Evolutionary conservation across 495 filamentous ascomycete genomes (phyloP).

Genomic region (Penicillium verhagenii): DNA sequence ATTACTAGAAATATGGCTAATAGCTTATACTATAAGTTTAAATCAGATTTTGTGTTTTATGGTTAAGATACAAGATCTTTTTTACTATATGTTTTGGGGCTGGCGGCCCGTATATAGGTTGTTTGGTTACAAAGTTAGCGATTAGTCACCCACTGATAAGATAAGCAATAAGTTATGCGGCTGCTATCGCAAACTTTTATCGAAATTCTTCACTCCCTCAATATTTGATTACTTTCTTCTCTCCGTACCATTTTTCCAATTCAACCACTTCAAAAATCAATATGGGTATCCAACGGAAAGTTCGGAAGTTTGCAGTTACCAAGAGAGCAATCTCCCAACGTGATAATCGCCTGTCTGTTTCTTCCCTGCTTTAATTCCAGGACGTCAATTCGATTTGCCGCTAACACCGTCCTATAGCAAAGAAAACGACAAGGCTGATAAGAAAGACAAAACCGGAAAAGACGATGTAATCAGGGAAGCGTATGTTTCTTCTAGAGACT

Average conservation of each 20-base stretch:
- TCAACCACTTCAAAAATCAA: slow-evolving; percentile 7
- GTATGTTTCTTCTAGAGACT: slow-evolving; percentile 2
- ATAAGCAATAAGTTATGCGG: background rate
- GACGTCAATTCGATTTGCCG: slow-evolving; percentile 21
- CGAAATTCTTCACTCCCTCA: background rate
- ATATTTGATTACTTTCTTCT: background rate
- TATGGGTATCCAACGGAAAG: slow-evolving; percentile 65
- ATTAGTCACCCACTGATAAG: background rate
- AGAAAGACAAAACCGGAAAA: slow-evolving; percentile 38
- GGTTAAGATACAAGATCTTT: too few relatives aligned
- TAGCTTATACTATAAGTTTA: too few relatives aligned
- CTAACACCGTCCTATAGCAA: slow-evolving; percentile 61
- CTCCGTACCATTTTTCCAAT: background rate
- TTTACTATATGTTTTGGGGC: too few relatives aligned
- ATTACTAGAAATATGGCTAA: too few relatives aligned
- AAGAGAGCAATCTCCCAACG: slow-evolving; percentile 27
- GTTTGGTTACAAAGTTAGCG: too few relatives aligned
- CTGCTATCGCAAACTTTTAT: background rate
- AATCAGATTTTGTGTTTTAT: too few relatives aligned
- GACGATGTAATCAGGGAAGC: slow-evolving; percentile 41
- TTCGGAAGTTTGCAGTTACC: slow-evolving; percentile 60
- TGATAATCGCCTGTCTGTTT: slow-evolving; percentile 26
- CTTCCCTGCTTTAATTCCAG: background rate
- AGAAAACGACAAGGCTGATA: slow-evolving; percentile 58
- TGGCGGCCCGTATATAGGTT: too few relatives aligned